Evolutionary conservation across 192 early-diverging fungal genomes (phyloP), one percentile per base, ranked within the genome.

Genomic region (Coemansia sp.): DNA sequence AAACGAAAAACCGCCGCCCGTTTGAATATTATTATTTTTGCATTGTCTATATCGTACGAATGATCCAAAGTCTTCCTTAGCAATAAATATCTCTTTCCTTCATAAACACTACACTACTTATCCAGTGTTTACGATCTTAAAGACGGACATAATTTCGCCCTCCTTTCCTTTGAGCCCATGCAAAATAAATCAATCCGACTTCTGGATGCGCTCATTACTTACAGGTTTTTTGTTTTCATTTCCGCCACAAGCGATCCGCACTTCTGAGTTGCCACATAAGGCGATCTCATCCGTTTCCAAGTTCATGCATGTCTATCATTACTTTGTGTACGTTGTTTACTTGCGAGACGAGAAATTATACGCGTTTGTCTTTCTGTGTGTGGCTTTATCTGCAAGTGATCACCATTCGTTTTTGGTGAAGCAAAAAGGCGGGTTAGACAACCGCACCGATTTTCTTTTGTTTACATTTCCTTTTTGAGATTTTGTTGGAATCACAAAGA

Each of bases 161-260:
- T 34, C 33, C 10, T 34, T 34, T 34, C 33, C 10, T 41, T 41
- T 4, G 17, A 13, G 17, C 5, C 14, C 38, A 15, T 41, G 38
- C 2, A 41, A 41, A 41, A 41, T 36, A 41, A 13, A 13, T 4
- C 1, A 5, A 11, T 41, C 13, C 13, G 14, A 17, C 38, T 10
- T 41, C 1, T 41, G 1, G 38, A 17, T 17, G 13, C 38, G 15
- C 38, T 17, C 38, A 15, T 15, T 13, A 23, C 23, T 25, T 23
- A 48, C 45, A 48, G 45, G 45, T 48, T 48, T 48, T 48, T 48
- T 48, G 45, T 48, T 48, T 48, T 48, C 45, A 48, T 48, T 48
- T 48, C 45, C 45, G 45, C 45, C 45, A 48, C 45, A 47, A 47
- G 45, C 45, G 23, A 48, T 48, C 45, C 20, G 25, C 23, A 15